These are phyloP conservation scores for Taphrina populina DNA, from an alignment of 1,139 yeast species.

Conservation along the genomic window DNA sequence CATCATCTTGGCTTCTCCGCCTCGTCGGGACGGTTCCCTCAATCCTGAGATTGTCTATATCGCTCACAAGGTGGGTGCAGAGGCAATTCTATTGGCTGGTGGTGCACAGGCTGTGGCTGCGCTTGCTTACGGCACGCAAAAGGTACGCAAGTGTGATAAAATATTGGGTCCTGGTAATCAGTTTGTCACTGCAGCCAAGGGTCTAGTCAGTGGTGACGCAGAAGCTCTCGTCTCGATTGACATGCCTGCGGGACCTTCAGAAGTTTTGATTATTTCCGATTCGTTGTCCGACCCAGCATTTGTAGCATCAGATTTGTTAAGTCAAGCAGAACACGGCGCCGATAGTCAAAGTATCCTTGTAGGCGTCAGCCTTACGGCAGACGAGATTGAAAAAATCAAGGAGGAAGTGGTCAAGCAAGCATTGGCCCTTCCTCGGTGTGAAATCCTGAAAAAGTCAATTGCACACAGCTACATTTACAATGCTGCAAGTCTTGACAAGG, in stretches of 20 bases:
- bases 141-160: constrained; percentile 90
- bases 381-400: constrained; percentile 67
- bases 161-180: constrained; percentile 98
- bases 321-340: constrained; percentile 98
- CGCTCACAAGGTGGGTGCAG: constrained; percentile 92
- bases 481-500: constrained; percentile 68
- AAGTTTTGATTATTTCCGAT: constrained; percentile 91
- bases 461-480: constrained; percentile 81
- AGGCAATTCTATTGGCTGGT: constrained; percentile 87
- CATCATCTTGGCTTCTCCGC: constrained; percentile 96
- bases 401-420: constrained; percentile 84
- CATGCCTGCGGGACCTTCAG: constrained; percentile 99
- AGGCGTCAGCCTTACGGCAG: constrained; percentile 67
- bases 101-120: constrained; percentile 99
- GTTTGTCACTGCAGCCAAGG: constrained; percentile 98
- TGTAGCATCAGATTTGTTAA: constrained; percentile 89
- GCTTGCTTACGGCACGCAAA: constrained; percentile 95
- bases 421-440: constrained; percentile 81
- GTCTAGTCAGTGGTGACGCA: constrained; percentile 94
- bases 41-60: constrained; percentile 98
- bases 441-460: constrained; percentile 85
- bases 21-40: constrained; percentile 84
- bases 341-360: constrained; percentile 94
- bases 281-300: constrained; percentile 83
- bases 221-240: constrained; percentile 93